Evolutionary conservation across 352 stramenopile genomes (phyloP), one percentile per base, ranked within the genome.

Genomic region (Phytophthora constricta): DNA sequence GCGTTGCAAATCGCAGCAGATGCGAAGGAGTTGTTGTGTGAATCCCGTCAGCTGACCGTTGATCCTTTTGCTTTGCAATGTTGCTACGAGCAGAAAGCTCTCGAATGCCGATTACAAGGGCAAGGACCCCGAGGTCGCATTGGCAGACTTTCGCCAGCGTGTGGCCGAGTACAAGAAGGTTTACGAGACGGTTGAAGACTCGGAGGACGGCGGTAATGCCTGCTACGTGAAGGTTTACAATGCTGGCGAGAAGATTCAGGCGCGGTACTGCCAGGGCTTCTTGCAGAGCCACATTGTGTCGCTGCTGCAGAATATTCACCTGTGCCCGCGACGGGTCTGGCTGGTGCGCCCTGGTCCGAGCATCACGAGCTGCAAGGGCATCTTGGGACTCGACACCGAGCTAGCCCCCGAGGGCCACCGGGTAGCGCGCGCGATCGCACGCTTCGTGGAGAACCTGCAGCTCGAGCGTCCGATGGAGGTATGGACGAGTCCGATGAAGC

Each of bases 221-320:
- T 94, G 90, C 63, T 98, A 97, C 63, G 92, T 97, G 53, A 98
- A 98, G 65, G 83, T 98, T 3, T 96, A 95, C 74, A 98, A 98
- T 45, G 87, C 86, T 27, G 93, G 93, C 14, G 90, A 97, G 64
- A 97, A 98, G 76, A 96, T 98, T 64, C 80, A 95, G 54, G 87
- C 88, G 34, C 81, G 91, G 16, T 91, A 86, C 62, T 95, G 90
- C 62, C 83, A 95, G 62, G 89, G 87, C 25, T 96, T 95, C 67
- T 50, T 97, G 19, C 85, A 95, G 61, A 93, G 81, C 60, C 88
- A 97, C 71, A 86, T 95, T 56, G 86, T 96, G 58, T 96, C 86
- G 33, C 80, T 97, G 22, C 51, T 96, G 22, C 73, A 95, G 79
- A 98, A 98, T 65, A 97, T 98, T 64, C 93, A 98, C 69, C 80